Percentiles rank a stretch among this genome's conserved stretches.
Evolutionary conservation across 129 eudicot genomes (phyloP).

Genomic region (Silybum marianum): DNA sequence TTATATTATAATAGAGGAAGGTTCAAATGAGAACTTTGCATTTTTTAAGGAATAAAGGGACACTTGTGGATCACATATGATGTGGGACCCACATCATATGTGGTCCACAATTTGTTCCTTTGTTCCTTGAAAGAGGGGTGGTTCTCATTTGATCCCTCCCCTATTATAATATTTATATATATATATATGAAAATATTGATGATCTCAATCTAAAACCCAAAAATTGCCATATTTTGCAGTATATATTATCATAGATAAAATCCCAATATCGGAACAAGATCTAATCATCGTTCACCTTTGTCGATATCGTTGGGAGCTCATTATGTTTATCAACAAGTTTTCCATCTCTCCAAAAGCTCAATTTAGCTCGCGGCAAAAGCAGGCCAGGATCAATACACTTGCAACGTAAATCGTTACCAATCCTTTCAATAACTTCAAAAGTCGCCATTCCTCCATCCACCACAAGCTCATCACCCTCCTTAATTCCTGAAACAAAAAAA

Average conservation of each 20-base stretch:
- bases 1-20: too few species aligned
- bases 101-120: too few species aligned
- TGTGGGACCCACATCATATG: too few species aligned
- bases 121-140: too few species aligned
- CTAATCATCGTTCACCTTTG: conserved; percentile 43
- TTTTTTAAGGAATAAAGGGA: too few species aligned
- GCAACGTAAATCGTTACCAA: conserved; percentile 64
- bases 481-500: conserved; percentile 40
- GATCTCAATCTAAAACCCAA: background rate
- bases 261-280: background rate
- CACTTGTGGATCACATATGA: too few species aligned
- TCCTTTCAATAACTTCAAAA: conserved; percentile 58
- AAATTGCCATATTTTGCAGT: background rate
- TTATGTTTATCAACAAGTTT: conserved; percentile 53
- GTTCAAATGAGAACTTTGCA: too few species aligned
- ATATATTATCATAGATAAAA: background rate
- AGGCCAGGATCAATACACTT: conserved; percentile 67
- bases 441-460: conserved; percentile 87
- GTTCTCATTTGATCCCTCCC: too few species aligned
- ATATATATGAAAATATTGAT: background rate
- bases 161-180: too few species aligned
- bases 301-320: conserved; percentile 60
- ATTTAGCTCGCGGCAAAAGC: conserved; percentile 67
- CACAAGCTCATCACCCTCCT: conserved; percentile 64
- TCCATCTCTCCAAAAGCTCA: conserved; percentile 82